Base-by-base conservation (phyloP, 805 yeast genomes). In the Yarrowia bubula region DNA sequence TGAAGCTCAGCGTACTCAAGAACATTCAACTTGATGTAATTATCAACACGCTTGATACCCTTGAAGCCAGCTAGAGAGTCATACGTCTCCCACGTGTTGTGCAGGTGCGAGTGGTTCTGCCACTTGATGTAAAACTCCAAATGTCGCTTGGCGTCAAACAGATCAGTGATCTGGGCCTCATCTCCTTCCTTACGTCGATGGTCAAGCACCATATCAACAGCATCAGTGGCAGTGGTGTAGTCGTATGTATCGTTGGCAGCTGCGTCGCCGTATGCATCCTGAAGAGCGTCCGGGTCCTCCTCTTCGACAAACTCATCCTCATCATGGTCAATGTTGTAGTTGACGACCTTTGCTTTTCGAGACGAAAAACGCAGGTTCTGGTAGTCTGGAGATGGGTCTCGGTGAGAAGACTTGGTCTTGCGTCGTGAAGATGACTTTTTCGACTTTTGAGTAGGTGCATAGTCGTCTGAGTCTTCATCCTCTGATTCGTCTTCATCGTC, bases 61-160 rank as follows among this genome's bases (percentile, higher is more conserved):
- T 87, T 87, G 67, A 80, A 75, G 8, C 78, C 76, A 28, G 69
- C 63, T n/a, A 81, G 70, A 31, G 72, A 73, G 11, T 75, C 77
- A 76, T 88, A 92, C 1, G 83, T 74, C 74, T 92, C 97, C 98
- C 98, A 95, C 0, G 97, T 87, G 75, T 93, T 95, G 77, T 95
- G 99, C 68, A 95, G 80, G 77, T 95, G 98, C 13, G 98, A 89
- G 68, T 85, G 80, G 64, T 84, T 90, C 17, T 83, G 80, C 99
- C 99, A 95, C 77, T 95, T 95, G 70, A 95, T 83, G 70, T 81
- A 43, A 47, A 65, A 72, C 65, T 73, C 78, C 65, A 70, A 71
- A 35, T 70, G 75, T 55, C 62, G 64, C 42, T 48, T 76, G 67
- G 74, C 73, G 65, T 70, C 78, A 28, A 61, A 61, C 41, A 47